Percentiles rank a stretch among this genome's conserved stretches.
phyloP scores from a whole-genome alignment of 305 asterid genomes.

The Petunia hybrid region DNA sequence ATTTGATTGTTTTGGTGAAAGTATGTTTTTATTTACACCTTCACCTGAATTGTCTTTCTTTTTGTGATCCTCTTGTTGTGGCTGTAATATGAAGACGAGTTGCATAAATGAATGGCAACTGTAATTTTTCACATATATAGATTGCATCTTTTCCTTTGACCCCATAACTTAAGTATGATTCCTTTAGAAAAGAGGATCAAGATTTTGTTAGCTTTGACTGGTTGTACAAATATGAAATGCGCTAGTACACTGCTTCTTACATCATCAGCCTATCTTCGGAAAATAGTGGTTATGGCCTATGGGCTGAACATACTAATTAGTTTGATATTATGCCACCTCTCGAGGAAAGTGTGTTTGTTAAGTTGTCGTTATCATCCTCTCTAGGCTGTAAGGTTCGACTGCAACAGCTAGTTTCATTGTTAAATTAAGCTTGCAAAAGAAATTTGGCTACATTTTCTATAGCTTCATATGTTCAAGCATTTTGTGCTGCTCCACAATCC shows the following conservation, averaged over 20 bases:
- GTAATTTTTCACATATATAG: background rate
- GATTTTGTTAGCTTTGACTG: background rate
- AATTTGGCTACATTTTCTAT: background rate
- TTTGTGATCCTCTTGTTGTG: constrained; percentile 49
- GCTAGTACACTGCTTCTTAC: background rate
- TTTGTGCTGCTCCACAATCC: too few species aligned
- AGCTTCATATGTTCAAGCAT: too few species aligned
- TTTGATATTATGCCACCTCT: background rate
- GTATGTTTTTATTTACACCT: constrained; percentile 79
- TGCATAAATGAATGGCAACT: constrained; percentile 3
- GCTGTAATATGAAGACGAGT: background rate
- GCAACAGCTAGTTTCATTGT: background rate
- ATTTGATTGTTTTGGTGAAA: constrained; percentile 84
- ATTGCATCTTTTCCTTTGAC: background rate
- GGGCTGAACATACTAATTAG: background rate
- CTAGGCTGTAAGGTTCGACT: background rate
- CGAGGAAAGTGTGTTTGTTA: background rate
- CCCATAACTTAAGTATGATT: background rate
- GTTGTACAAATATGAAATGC: background rate
- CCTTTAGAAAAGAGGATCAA: constrained; percentile 3
- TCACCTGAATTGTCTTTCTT: constrained; percentile 67
- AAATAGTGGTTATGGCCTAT: background rate
- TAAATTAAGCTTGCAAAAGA: background rate
- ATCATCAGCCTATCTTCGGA: background rate
- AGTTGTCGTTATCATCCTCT: background rate